These are phyloP conservation scores for Dictyostelium capitatum DNA, from an alignment of 78 protist species.

Conservation along the genomic window DNA sequence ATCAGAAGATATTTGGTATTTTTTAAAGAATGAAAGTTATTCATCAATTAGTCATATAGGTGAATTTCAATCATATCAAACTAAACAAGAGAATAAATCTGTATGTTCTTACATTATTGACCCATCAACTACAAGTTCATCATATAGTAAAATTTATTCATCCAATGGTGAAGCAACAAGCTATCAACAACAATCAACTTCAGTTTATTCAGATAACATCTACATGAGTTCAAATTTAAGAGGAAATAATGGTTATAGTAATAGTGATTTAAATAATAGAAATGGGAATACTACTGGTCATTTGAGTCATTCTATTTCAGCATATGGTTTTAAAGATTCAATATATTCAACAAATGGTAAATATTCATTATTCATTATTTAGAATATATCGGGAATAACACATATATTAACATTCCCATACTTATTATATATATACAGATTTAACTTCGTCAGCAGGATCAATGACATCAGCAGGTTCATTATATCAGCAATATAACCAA, in stretches of 20 bases:
- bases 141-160: background rate
- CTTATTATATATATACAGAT: no score
- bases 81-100: slow-evolving; percentile 20
- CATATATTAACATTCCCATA: no score
- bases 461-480: background rate
- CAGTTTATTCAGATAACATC: background rate
- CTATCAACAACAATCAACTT: background rate
- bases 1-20: slow-evolving; percentile 7
- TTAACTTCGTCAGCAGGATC: background rate
- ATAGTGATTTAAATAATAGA: background rate
- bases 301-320: no score
- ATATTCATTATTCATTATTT: no score
- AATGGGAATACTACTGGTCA: background rate
- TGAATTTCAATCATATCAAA: slow-evolving; percentile 15
- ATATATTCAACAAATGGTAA: no score
- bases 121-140: background rate
- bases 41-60: background rate
- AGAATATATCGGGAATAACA: no score
- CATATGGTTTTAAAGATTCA: no score
- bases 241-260: background rate
- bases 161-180: background rate
- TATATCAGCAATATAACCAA: background rate
- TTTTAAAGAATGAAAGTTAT: slow-evolving; percentile 30
- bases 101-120: slow-evolving; percentile 32
- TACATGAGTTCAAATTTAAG: slow-evolving; percentile 2